Conservation (phyloP, 495 filamentous ascomycete genomes). For the Aspergillus egyptiacus region DNA sequence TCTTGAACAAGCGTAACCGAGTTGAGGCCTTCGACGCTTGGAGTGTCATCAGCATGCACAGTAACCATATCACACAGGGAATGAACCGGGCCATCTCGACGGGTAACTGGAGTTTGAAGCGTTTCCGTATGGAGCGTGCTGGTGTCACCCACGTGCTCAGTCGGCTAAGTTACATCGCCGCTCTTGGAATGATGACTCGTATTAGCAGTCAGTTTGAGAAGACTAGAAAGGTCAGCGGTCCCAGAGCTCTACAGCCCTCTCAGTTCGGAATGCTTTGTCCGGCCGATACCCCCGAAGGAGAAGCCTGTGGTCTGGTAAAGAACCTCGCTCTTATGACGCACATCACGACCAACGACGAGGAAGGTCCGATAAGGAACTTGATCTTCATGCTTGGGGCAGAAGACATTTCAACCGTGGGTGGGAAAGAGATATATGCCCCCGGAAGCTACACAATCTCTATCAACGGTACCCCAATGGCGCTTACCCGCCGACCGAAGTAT, state of each 20-base stretch:
- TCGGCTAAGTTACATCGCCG: slow-evolving; percentile 91
- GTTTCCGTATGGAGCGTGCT: slow-evolving; percentile 97
- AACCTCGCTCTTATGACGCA: slow-evolving; percentile 99
- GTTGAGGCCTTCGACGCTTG: slow-evolving; percentile 81
- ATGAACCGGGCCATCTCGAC: slow-evolving; percentile 93
- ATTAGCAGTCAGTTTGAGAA: slow-evolving; percentile 99
- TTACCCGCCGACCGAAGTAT: slow-evolving; percentile 73
- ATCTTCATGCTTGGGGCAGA: slow-evolving; percentile 75
- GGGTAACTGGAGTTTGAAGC: slow-evolving; percentile 94
- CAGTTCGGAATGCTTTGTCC: slow-evolving; percentile 97
- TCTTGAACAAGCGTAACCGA: slow-evolving; percentile 81
- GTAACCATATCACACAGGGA: slow-evolving; percentile 76
- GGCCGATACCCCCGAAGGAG: slow-evolving; percentile 96
- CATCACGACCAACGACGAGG: slow-evolving; percentile 92
- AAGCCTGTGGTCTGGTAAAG: slow-evolving; percentile 96
- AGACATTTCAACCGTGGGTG: slow-evolving; percentile 64
- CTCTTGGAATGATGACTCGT: slow-evolving; percentile 99
- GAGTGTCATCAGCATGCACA: slow-evolving; percentile 67
- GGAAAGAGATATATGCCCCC: slow-evolving; percentile 72
- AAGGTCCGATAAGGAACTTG: slow-evolving; percentile 75
- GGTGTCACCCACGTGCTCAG: slow-evolving; percentile 96
- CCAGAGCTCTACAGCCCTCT: slow-evolving; percentile 90
- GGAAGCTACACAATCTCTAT: slow-evolving; percentile 89
- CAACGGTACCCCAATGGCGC: slow-evolving; percentile 85
- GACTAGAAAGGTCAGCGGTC: slow-evolving; percentile 90